These are phyloP conservation scores for Pterulicium gracile DNA, from an alignment of 1,284 basidiomycete species.

Conservation along the genomic window DNA sequence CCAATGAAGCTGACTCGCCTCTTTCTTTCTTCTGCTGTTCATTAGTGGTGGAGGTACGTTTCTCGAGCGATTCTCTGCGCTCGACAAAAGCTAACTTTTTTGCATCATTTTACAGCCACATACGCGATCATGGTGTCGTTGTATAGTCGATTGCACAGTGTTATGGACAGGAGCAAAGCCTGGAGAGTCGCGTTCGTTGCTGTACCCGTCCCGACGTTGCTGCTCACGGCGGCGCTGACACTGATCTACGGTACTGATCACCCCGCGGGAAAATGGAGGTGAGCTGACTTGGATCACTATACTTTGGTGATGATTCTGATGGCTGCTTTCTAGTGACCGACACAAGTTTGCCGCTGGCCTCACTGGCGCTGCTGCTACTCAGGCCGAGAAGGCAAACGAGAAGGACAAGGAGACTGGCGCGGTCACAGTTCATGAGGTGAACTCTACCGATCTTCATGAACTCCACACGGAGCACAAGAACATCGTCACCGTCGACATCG, in stretches of 20 bases:
- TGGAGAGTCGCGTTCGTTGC: conserved; percentile 51
- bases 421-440: conserved; percentile 9
- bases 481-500: conserved; percentile 28
- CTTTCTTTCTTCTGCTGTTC: no score
- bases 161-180: conserved; percentile 30
- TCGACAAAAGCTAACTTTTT: neutral
- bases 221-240: conserved; percentile 31
- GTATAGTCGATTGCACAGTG: conserved; percentile 30
- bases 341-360: conserved; percentile 31
- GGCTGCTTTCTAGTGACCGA: conserved; percentile 24
- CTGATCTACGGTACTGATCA: conserved; percentile 52
- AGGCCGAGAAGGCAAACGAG: conserved; percentile 16
- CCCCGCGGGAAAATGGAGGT: conserved; percentile 45
- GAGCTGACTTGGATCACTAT: neutral
- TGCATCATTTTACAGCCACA: conserved; percentile 23
- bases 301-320: no score
- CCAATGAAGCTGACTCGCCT: no score
- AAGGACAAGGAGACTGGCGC: conserved; percentile 9
- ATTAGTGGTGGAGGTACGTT: no score
- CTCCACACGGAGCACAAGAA: conserved; percentile 4
- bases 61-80: conserved; percentile 6
- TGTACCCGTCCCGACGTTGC: conserved; percentile 46
- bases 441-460: neutral
- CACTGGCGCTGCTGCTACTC: conserved; percentile 13
- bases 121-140: conserved; percentile 53